Evolutionary conservation across 495 filamentous ascomycete genomes (phyloP).

Genomic region (Aspergillus saccharolyticus): DNA sequence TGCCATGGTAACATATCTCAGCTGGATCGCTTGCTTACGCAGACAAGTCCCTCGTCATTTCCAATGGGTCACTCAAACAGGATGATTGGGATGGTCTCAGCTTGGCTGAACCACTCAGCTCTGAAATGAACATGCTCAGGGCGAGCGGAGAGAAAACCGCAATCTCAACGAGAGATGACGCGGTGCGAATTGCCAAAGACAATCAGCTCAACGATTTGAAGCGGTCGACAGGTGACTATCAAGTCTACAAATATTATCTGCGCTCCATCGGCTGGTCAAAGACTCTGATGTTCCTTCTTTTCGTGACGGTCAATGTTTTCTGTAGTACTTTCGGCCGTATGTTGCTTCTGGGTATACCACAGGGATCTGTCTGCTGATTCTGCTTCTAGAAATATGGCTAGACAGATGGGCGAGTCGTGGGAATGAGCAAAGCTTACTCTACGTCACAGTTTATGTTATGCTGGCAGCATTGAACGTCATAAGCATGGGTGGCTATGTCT

Average conservation of each 20-base stretch:
- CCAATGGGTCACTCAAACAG: background rate
- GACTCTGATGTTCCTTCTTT: background rate
- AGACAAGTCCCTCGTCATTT: background rate
- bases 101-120: background rate
- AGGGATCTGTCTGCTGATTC: background rate
- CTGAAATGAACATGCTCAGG: background rate
- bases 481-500: background rate
- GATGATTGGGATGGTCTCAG: background rate
- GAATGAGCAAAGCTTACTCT: background rate
- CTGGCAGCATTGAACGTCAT: background rate
- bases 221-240: background rate
- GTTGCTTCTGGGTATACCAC: background rate
- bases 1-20: background rate
- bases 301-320: background rate
- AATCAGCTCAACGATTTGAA: constrained; percentile 1
- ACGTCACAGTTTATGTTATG: background rate
- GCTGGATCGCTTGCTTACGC: background rate
- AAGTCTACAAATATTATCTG: background rate
- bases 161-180: background rate
- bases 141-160: background rate
- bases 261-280: background rate
- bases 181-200: background rate
- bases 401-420: background rate
- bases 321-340: constrained; percentile 1
- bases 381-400: background rate